phyloP scores from a whole-genome alignment of 1,139 yeast genomes.

The Suhomyces panamericanus region DNA sequence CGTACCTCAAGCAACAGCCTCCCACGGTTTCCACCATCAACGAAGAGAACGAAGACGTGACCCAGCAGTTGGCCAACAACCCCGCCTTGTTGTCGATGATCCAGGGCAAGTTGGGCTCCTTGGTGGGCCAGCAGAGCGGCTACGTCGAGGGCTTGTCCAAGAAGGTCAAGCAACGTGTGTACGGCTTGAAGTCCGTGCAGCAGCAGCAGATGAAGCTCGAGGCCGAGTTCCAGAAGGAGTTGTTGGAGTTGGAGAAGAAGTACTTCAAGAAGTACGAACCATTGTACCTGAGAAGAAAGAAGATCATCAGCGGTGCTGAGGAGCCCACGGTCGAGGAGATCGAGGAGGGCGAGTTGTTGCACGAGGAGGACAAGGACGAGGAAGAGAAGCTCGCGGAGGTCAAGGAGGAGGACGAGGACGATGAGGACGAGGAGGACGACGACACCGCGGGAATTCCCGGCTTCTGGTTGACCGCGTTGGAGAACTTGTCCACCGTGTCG shows the following conservation, averaged over 20 bases:
- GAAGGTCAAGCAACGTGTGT: constrained; percentile 71
- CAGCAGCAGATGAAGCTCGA: constrained; percentile 78
- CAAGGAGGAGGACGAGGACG: constrained; percentile 45
- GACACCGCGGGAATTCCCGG: constrained; percentile 77
- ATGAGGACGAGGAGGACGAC: constrained; percentile 37
- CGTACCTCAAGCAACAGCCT: constrained; percentile 67
- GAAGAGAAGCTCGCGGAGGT: constrained; percentile 25
- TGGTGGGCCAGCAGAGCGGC: constrained; percentile 86
- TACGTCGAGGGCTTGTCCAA: constrained; percentile 80
- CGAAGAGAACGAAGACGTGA: constrained; percentile 54
- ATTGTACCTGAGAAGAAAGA: constrained; percentile 69
- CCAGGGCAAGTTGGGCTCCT: constrained; percentile 82
- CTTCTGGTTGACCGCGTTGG: constrained; percentile 95
- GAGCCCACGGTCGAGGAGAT: constrained; percentile 83
- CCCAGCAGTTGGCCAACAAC: constrained; percentile 61
- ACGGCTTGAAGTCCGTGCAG: constrained; percentile 85
- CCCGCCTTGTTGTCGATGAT: constrained; percentile 83
- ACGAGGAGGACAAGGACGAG: constrained; percentile 49
- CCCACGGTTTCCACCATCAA: constrained; percentile 78
- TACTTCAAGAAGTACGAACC: constrained; percentile 76
- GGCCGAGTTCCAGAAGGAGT: constrained; percentile 87
- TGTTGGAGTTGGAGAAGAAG: constrained; percentile 82
- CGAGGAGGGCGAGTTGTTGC: constrained; percentile 71
- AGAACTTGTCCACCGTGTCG: constrained; percentile 77
- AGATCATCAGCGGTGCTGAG: constrained; percentile 65